These are phyloP conservation scores for Yamadazyma tumulicola DNA, from an alignment of 805 yeast species.

Conservation along the genomic window DNA sequence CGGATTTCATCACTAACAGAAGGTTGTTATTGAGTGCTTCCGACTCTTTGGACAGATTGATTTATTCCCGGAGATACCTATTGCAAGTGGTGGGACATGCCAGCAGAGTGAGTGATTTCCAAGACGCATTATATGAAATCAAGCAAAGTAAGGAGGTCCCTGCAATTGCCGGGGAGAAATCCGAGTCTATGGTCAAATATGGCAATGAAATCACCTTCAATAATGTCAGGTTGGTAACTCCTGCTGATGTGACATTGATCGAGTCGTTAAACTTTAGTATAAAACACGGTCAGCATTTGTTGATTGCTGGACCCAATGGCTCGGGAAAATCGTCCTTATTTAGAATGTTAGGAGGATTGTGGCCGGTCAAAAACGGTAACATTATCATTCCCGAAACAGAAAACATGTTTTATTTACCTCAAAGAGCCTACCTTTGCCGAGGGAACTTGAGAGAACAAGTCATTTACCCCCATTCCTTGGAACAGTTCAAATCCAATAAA, in stretches of 20 bases:
- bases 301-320: conserved; percentile 95
- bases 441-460: conserved; percentile 84
- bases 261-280: conserved; percentile 65
- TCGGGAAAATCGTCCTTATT: conserved; percentile 93
- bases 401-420: conserved; percentile 85
- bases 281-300: conserved; percentile 76
- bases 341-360: conserved; percentile 85
- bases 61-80: conserved; percentile 78
- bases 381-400: conserved; percentile 62
- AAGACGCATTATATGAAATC: conserved; percentile 56
- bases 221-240: conserved; percentile 79
- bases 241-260: conserved; percentile 72
- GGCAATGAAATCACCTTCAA: conserved; percentile 65
- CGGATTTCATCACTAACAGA: conserved; percentile 86
- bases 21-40: conserved; percentile 80
- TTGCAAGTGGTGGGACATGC: conserved; percentile 84
- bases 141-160: conserved; percentile 20
- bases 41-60: conserved; percentile 81
- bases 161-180: conserved; percentile 1
- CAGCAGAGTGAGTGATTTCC: conserved; percentile 66
- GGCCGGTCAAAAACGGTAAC: conserved; percentile 70
- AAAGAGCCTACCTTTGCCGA: conserved; percentile 79
- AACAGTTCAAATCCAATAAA: conserved; percentile 43
- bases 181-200: conserved; percentile 17
- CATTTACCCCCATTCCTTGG: conserved; percentile 76